These are phyloP conservation scores for Neonectria punicea DNA, from an alignment of 2,329 filamentous ascomycete species.

Conservation along the genomic window DNA sequence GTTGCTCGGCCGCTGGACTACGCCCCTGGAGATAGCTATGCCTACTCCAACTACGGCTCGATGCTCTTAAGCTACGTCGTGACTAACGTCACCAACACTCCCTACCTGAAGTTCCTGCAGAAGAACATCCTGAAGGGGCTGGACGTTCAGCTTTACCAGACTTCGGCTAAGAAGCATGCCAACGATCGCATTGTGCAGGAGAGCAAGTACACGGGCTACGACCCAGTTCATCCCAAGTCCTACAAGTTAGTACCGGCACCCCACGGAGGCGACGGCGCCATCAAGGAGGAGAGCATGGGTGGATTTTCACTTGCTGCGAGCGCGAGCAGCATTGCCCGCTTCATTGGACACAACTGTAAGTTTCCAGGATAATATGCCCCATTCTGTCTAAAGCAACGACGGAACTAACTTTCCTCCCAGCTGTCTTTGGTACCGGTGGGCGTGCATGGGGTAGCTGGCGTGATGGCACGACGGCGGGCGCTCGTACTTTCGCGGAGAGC, in stretches of 20 bases:
- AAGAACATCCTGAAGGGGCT: conserved; percentile 25
- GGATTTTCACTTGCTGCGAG: conserved; percentile 29
- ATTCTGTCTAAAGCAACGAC: too few species aligned
- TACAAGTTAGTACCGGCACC: conserved; percentile 8
- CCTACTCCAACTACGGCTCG: conserved; percentile 32
- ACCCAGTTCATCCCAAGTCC: conserved; percentile 17
- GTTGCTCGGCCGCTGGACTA: conserved; percentile 22
- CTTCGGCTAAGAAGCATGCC: conserved; percentile 5
- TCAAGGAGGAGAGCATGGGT: conserved; percentile 35
- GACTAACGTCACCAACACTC: conserved; percentile 25
- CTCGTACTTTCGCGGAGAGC: conserved; percentile 14
- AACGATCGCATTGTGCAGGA: conserved; percentile 31
- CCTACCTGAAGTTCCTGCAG: conserved; percentile 29
- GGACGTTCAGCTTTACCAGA: conserved; percentile 27
- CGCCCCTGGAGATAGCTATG: conserved; percentile 14
- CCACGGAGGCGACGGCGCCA: conserved; percentile 27
- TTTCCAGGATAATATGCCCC: neutral
- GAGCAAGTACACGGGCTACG: conserved; percentile 17
- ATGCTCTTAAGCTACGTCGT: conserved; percentile 30
- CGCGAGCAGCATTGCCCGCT: conserved; percentile 28
- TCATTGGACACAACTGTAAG: conserved; percentile 24
- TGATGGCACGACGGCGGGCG: conserved; percentile 22
- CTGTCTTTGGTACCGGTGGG: conserved; percentile 15
- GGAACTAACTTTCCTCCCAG: conserved; percentile 2
- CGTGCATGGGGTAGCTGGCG: conserved; percentile 11